These are phyloP conservation scores for Debaryomycetaceae sp. DNA, from an alignment of 1,139 yeast species.

Conservation along the genomic window DNA sequence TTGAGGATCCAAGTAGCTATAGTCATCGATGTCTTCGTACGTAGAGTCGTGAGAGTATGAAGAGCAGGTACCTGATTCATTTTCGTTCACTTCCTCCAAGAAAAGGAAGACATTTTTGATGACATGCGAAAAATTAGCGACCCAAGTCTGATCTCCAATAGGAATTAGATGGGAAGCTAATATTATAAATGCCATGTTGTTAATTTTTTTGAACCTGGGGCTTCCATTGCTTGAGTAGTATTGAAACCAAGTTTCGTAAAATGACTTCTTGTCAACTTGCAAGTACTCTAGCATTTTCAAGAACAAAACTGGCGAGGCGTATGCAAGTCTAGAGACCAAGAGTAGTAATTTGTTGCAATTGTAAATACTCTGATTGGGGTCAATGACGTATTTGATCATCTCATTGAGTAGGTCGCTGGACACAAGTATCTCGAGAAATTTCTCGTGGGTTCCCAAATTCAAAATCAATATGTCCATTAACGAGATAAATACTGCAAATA, in stretches of 20 bases:
- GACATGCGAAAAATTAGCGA: slow-evolving; percentile 26
- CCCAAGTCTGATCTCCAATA: slow-evolving; percentile 15
- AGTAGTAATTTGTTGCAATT: slow-evolving; percentile 50
- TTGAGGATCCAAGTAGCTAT: slow-evolving; percentile 43
- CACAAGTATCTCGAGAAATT: slow-evolving; percentile 33
- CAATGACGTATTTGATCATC: slow-evolving; percentile 44
- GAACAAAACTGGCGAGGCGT: slow-evolving; percentile 44
- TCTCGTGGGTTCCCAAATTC: slow-evolving; percentile 19
- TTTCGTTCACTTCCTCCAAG: slow-evolving; percentile 73
- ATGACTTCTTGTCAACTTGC: slow-evolving; percentile 20
- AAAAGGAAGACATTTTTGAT: slow-evolving; percentile 56
- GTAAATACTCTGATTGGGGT: slow-evolving; percentile 48
- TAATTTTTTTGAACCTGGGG: slow-evolving; percentile 65
- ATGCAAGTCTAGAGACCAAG: slow-evolving; percentile 54
- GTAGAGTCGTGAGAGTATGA: slow-evolving; percentile 58
- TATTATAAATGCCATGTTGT: slow-evolving; percentile 56
- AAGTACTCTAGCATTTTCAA: slow-evolving; percentile 32
- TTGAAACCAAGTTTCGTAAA: slow-evolving; percentile 33
- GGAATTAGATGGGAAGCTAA: slow-evolving; percentile 27
- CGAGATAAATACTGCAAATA: slow-evolving; percentile 55
- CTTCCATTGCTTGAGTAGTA: slow-evolving; percentile 54
- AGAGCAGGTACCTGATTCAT: slow-evolving; percentile 54
- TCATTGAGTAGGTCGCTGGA: slow-evolving; percentile 47
- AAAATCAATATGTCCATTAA: slow-evolving; percentile 56
- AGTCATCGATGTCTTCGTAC: slow-evolving; percentile 52